Conservation (phyloP, 2,329 filamentous ascomycete genomes). For the Chrysosphaeria jannelii region DNA sequence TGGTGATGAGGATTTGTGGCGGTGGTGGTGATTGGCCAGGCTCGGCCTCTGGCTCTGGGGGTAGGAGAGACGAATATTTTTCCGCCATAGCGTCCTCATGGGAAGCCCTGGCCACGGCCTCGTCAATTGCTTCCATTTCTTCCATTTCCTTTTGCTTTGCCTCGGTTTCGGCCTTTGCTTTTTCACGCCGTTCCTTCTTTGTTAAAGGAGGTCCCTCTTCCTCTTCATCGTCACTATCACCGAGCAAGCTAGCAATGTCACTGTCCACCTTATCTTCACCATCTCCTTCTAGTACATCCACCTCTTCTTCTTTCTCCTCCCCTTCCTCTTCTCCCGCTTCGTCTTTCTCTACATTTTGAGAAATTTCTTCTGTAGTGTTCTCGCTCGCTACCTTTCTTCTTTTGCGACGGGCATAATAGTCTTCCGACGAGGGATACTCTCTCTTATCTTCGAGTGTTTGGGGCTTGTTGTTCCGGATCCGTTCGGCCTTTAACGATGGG, state of each 20-base stretch:
- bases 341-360: no score
- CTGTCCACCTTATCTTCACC: constrained; percentile 19
- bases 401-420: constrained; percentile 27
- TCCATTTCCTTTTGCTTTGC: no score
- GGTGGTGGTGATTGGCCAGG: constrained; percentile 1
- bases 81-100: constrained; percentile 28
- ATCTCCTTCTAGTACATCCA: constrained; percentile 18
- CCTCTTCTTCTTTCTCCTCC: constrained; percentile 9
- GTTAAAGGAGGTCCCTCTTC: constrained; percentile 10
- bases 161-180: constrained; percentile 8
- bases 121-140: constrained; percentile 1
- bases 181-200: constrained; percentile 12
- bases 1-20: constrained; percentile 50
- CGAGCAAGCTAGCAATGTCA: constrained; percentile 7
- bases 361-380: constrained; percentile 16
- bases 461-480: constrained; percentile 51
- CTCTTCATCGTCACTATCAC: constrained; percentile 14
- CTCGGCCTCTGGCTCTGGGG: constrained; percentile 3
- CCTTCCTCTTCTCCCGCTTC: constrained; percentile 12
- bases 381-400: constrained; percentile 15
- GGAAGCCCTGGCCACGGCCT: constrained; percentile 24
- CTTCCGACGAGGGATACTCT: constrained; percentile 54
- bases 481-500: constrained; percentile 40
- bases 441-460: constrained; percentile 64
- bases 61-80: constrained; percentile 32